Base-by-base conservation (phyloP, 75 land plant genomes). In the Picea sitchensis region DNA sequence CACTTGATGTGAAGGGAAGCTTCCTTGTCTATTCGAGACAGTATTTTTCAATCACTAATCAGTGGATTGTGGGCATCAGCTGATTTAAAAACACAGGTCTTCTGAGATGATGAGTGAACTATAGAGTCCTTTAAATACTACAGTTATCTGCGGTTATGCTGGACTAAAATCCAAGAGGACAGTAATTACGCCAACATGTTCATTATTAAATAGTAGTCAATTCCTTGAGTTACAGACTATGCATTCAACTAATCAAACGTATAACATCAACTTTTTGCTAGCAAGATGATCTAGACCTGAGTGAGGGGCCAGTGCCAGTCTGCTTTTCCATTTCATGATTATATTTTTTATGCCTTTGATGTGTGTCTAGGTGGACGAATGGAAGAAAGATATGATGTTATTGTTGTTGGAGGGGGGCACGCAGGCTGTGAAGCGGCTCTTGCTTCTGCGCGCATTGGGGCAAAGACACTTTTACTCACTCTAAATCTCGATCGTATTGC, bases 371-470 rank as follows among this genome's bases (percentile, higher is more conserved):
- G 56, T 51, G 64, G 61, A 61, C 61, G 64, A 65, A 58, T 2
- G 54, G 86, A 89, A 72, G 98, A 95, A 76, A 87, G 81, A 74
- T 95, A 87, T 81, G 99, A 96, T 84, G 99, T 94, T 32, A 92
- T 96, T 47, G 99, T 96, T 21, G 99, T 96, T 62, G 99, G 99
- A 78, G 99, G 96, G 41, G 99, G 99, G 6, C 99, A 96, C 82
- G 99, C 99, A 23, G 99, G 99, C 20, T 96, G 99, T 87, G 99
- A 96, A 87, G 99, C 99, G 65, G 99, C 99, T 1, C 93, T 96
- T 73, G 91, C 99, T 56, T 88, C 99, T 62, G 94, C 99, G 68
- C 91, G 99, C 32, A 82, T 96, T 69, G 99, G 99, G 75, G 99
- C 99, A 3, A 91, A 87, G 73, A 96, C 99, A 23, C 94, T 96